phyloP scores from a whole-genome alignment of 2,329 filamentous ascomycete genomes.

The Magnaporthales sp. region DNA sequence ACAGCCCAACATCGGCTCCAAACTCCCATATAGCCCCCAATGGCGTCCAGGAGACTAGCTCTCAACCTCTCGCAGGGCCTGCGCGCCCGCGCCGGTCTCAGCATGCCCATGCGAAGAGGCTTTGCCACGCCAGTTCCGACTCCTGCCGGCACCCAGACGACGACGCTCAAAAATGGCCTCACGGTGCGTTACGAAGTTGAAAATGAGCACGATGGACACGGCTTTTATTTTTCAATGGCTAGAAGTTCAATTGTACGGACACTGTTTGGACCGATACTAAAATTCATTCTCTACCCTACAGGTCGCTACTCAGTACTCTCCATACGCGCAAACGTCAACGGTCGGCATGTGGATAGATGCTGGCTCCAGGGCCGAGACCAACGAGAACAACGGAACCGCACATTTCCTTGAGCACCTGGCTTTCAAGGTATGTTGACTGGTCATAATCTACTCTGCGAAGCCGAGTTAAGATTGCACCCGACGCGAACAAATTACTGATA shows the following conservation, averaged over 20 bases:
- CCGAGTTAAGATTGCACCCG: not conserved
- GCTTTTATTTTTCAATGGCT: not conserved
- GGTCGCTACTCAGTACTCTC: conserved; percentile 97
- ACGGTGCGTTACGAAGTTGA: conserved; percentile 53
- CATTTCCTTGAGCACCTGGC: conserved; percentile 99
- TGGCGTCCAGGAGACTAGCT: conserved; percentile 97
- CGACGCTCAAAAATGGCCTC: conserved; percentile 93
- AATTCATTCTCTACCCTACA: conserved; percentile 27
- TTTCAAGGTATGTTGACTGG: conserved; percentile 69
- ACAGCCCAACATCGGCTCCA: conserved; percentile 9
- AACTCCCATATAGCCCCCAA: conserved; percentile 48
- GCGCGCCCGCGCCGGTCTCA: conserved; percentile 78
- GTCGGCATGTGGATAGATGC: conserved; percentile 99
- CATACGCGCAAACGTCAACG: conserved; percentile 95
- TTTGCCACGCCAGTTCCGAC: conserved; percentile 75
- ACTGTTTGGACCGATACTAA: not conserved
- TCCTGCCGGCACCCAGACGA: conserved; percentile 81
- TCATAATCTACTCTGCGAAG: not conserved
- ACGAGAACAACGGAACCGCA: conserved; percentile 97
- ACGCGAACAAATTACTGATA: conserved; percentile 2
- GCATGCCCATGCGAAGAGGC: conserved; percentile 68
- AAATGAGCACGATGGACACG: not conserved
- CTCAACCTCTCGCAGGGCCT: conserved; percentile 87
- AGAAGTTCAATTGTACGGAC: not conserved
- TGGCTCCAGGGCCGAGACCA: conserved; percentile 93